Percentiles rank a stretch among this genome's conserved stretches.
phyloP scores from a whole-genome alignment of 345 rosid species.

The Isatis tinctoria region DNA sequence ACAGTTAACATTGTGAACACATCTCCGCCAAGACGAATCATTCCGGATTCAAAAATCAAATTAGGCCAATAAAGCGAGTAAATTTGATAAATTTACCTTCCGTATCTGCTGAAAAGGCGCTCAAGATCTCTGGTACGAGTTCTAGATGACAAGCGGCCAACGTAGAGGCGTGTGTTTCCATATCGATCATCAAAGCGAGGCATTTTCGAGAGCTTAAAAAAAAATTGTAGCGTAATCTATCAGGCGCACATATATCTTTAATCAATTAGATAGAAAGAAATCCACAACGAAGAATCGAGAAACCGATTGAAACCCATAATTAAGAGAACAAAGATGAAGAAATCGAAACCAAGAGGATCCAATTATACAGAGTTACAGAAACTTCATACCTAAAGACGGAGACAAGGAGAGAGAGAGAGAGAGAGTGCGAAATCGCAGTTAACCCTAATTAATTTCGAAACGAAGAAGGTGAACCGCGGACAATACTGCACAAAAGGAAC shows the following conservation, averaged over 20 bases:
- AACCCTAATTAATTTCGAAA: slow-evolving; percentile 27
- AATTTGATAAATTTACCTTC: slow-evolving; percentile 36
- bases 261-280: not conserved
- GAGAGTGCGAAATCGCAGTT: not conserved
- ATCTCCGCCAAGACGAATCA: not conserved
- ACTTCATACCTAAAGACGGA: slow-evolving; percentile 14
- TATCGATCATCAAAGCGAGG: slow-evolving; percentile 52
- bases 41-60: not conserved
- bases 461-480: slow-evolving; percentile 12
- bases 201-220: slow-evolving; percentile 42
- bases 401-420: not conserved
- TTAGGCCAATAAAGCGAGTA: not conserved
- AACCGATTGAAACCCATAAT: not conserved
- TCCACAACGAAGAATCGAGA: not conserved
- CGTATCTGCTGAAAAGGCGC: slow-evolving; percentile 54
- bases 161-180: slow-evolving; percentile 54
- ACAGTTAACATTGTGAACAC: not conserved
- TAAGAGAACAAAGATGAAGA: not conserved
- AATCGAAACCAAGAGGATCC: not conserved
- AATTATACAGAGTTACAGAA: not conserved
- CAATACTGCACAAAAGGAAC: not conserved
- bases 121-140: slow-evolving; percentile 61
- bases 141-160: slow-evolving; percentile 51
- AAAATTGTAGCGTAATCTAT: not conserved
- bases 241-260: not conserved